Evolutionary conservation across 345 rosid species (phyloP), one percentile per base, ranked within the genome.

Genomic region (Gossypium anomalum): DNA sequence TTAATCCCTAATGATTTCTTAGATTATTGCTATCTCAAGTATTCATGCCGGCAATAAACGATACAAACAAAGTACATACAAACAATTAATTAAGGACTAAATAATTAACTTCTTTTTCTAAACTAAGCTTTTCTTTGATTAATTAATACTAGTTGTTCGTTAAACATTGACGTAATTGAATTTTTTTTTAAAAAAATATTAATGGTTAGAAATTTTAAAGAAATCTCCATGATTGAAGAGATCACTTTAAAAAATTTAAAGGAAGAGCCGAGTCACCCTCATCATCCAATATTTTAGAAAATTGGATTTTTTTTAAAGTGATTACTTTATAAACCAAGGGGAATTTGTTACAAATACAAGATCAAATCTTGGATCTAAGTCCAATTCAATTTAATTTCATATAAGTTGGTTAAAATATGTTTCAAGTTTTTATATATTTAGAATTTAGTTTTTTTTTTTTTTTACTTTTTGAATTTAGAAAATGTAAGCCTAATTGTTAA

Each of bases 21-120:
- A 43, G 71, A 79, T 75, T 59, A 75, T 27, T 76, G 80, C 75
- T 76, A 52, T 78, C 47, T 64, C 34, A 48, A 79, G 77, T 59
- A 75, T 71, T 64, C 59, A 14, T 67, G 85, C 80, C 86, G 86
- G 87, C 81, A 56, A 67, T 49, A 52, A 69, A 44, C 44, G 63
- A 72, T 70, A 53, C 48, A 29, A 76, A 70, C 82, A 59, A 80
- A 77, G 77, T 75, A 75, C 81, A 74, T 45, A 43, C 64, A 56
- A 34, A 73, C 79, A 73, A 47, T 67, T 49, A 17, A 51, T 72
- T 4, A 34, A 34, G 38, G 38, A 34, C 38, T 4, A 34, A 0
- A 34, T 34, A 34, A 4, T 34, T 74, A 75, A 75, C 12, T 12
- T 62, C 25, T 73, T 53, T 67, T 67, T 67, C 48, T 22, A 4